These are phyloP conservation scores for Cyathus striatus DNA, from an alignment of 768 basidiomycete species.

Conservation along the genomic window DNA sequence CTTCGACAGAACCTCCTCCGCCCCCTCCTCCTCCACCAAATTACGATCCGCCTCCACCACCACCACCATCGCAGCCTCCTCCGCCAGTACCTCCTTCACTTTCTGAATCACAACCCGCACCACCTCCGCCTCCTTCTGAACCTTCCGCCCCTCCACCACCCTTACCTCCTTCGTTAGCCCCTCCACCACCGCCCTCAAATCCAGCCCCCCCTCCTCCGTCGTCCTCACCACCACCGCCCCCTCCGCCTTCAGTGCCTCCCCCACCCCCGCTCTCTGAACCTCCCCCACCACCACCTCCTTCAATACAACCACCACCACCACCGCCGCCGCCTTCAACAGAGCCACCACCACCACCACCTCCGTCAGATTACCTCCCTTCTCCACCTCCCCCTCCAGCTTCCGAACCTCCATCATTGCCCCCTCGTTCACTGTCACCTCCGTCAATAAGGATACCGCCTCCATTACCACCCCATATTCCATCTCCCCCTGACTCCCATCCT, in stretches of 20 bases:
- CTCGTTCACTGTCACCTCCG: conserved; percentile 9
- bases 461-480: conserved; percentile 7
- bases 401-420: conserved; percentile 16
- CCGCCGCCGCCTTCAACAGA: conserved; percentile 25
- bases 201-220: conserved; percentile 27
- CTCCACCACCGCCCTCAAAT: conserved; percentile 25
- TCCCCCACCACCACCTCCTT: conserved; percentile 19
- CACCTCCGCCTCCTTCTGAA: conserved; percentile 19
- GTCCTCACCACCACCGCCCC: conserved; percentile 11
- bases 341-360: conserved; percentile 30
- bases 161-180: conserved; percentile 20
- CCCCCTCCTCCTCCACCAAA: conserved; percentile 20
- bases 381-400: conserved; percentile 22
- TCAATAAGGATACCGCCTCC: conserved; percentile 3
- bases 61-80: conserved; percentile 18
- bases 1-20: conserved; percentile 16
- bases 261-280: conserved; percentile 21
- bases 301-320: conserved; percentile 19
- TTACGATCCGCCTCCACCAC: conserved; percentile 24
- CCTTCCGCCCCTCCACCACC: conserved; percentile 15
- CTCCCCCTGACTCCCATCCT: conserved; percentile 13
- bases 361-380: conserved; percentile 26
- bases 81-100: conserved; percentile 22
- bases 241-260: conserved; percentile 19
- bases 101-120: conserved; percentile 13